phyloP scores from a whole-genome alignment of 768 basidiomycete genomes.

The Pleurotus pulmonarius region DNA sequence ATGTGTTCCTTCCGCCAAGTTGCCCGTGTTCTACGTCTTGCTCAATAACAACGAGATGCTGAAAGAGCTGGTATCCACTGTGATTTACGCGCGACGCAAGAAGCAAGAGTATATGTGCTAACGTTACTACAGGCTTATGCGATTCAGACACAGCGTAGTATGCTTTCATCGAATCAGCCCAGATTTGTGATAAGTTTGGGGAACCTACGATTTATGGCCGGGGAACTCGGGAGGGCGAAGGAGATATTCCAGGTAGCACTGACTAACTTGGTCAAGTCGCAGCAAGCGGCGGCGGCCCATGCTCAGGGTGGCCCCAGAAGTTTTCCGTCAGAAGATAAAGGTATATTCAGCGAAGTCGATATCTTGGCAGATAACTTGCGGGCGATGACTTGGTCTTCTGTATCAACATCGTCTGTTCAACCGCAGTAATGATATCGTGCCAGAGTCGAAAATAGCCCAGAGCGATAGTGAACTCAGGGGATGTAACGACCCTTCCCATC shows the following conservation, averaged over 20 bases:
- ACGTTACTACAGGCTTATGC: conserved; percentile 19
- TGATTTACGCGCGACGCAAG: conserved; percentile 25
- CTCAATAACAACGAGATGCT: conserved; percentile 45
- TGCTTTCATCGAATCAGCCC: conserved; percentile 14
- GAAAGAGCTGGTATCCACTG: conserved; percentile 50
- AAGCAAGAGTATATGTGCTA: too few species aligned
- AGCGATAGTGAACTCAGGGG: too few species aligned
- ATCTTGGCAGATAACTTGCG: too few species aligned
- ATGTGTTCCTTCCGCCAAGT: conserved; percentile 19
- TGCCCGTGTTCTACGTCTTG: conserved; percentile 43
- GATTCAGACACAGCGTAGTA: conserved; percentile 21
- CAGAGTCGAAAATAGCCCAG: too few species aligned
- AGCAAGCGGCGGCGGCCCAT: neutral
- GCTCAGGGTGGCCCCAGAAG: neutral
- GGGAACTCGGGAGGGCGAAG: neutral
- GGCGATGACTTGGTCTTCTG: too few species aligned
- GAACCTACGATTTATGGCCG: conserved; percentile 4
- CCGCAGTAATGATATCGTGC: too few species aligned
- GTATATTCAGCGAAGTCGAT: too few species aligned
- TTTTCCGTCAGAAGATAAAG: too few species aligned
- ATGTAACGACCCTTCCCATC: too few species aligned
- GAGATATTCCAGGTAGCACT: conserved; percentile 2
- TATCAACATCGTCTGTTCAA: too few species aligned
- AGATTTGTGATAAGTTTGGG: conserved; percentile 11
- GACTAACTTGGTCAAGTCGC: neutral